These are phyloP conservation scores for Colletotrichum lentis DNA, from an alignment of 2,329 filamentous ascomycete genomes.

Conservation along the genomic window DNA sequence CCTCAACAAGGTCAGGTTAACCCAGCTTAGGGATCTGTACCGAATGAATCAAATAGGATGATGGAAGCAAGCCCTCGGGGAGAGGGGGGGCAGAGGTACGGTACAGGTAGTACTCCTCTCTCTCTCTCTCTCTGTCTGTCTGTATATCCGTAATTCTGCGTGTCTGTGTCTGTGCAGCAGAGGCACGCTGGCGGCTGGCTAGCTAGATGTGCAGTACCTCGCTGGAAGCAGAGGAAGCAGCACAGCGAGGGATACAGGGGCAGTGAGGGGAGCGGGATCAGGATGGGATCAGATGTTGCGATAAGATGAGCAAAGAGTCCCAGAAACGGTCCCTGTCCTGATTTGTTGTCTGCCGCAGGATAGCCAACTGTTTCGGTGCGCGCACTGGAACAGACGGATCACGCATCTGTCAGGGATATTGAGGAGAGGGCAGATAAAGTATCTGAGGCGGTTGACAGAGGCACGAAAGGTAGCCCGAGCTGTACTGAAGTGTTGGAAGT, in stretches of 20 bases:
- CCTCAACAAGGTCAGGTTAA: constrained; percentile 10
- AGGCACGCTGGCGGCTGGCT: not conserved
- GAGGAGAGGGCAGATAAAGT: constrained; percentile 44
- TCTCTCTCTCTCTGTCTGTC: not conserved
- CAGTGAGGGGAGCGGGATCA: constrained; percentile 10
- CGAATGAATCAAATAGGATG: constrained; percentile 27
- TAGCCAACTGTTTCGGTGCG: constrained; percentile 45
- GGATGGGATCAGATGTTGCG: constrained; percentile 18
- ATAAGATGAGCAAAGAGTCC: constrained; percentile 40
- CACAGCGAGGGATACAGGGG: not conserved
- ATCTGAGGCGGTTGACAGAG: constrained; percentile 14
- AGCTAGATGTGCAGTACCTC: constrained; percentile 1
- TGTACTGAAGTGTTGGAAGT: constrained; percentile 1
- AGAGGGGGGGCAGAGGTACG: not conserved
- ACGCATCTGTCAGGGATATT: constrained; percentile 46
- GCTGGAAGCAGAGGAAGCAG: not conserved
- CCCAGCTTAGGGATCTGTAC: constrained; percentile 28
- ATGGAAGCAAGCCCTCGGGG: not conserved
- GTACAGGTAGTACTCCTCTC: not conserved
- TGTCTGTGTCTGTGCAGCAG: not conserved
- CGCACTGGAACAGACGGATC: constrained; percentile 46
- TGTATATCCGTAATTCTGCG: too few species aligned
- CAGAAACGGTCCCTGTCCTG: constrained; percentile 43
- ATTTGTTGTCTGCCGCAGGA: constrained; percentile 48
- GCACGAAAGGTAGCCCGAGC: constrained; percentile 3